Percentiles rank a stretch among this genome's conserved stretches.
phyloP scores from a whole-genome alignment of 129 eudicot genomes.

The Logfia minima region DNA sequence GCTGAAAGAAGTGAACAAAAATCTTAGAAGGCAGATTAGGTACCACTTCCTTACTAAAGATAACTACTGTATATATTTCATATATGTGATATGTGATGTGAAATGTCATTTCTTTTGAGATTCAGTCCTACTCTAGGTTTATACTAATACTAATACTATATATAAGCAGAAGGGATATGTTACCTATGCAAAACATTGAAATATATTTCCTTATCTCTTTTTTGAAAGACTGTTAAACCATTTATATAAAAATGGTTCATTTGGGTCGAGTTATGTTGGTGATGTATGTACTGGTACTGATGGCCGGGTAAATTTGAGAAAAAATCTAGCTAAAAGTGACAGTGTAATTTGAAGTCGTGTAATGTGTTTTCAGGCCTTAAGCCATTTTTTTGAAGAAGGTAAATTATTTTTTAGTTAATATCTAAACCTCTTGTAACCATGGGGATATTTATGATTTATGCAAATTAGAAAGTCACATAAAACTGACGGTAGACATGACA shows the following conservation, averaged over 20 bases:
- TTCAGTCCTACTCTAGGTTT: neutral
- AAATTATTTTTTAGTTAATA: no score
- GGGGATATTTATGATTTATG: neutral
- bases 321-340: neutral
- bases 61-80: neutral
- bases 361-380: neutral
- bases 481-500: neutral
- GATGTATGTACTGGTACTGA: neutral
- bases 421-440: neutral
- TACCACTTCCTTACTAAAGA: conserved; percentile 19
- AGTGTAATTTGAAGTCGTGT: neutral
- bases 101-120: neutral
- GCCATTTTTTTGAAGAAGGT: no score
- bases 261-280: neutral
- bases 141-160: neutral
- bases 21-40: conserved; percentile 71
- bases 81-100: neutral
- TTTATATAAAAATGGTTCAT: neutral
- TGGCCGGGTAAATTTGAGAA: neutral
- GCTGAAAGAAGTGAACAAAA: conserved; percentile 65
- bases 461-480: neutral
- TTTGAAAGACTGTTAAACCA: neutral
- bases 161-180: neutral
- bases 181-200: no score
- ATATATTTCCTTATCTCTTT: neutral